Conservation (phyloP, 169 alveolate species). For the Babesia bovis region DNA sequence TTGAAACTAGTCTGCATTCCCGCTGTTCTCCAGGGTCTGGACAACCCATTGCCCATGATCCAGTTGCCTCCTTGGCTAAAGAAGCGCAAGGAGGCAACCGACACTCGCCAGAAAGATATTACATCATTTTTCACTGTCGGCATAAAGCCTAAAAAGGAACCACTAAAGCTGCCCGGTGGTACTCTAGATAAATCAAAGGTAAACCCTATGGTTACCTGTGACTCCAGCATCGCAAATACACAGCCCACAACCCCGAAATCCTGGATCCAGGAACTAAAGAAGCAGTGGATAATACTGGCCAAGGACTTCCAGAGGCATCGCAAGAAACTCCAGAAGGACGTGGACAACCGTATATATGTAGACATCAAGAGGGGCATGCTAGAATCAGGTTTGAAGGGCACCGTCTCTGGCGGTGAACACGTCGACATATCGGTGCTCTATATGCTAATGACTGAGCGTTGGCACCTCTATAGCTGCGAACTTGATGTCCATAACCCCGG, state of each 20-base stretch:
- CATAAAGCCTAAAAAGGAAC: too few species aligned
- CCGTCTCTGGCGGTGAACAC: not conserved
- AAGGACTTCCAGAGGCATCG: conserved; percentile 29
- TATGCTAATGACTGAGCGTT: conserved; percentile 57
- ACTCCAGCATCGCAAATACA: not conserved
- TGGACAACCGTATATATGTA: not conserved
- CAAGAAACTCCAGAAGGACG: not conserved
- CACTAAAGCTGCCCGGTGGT: not conserved
- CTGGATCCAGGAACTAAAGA: conserved; percentile 12
- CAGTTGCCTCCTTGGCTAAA: conserved; percentile 94
- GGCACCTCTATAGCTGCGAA: conserved; percentile 53
- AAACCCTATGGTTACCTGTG: not conserved
- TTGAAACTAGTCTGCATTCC: conserved; percentile 92
- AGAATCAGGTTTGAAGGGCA: not conserved
- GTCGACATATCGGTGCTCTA: conserved; percentile 55
- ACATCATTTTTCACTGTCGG: conserved; percentile 36
- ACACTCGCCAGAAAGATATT: conserved; percentile 52
- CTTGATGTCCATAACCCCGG: conserved; percentile 43
- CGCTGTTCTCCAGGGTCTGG: conserved; percentile 92
- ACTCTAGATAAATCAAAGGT: not conserved
- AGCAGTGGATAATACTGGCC: not conserved
- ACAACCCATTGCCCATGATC: conserved; percentile 91
- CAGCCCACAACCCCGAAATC: not conserved
- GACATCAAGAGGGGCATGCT: conserved; percentile 7
- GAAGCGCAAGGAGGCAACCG: conserved; percentile 68